Percentiles rank a stretch among this genome's conserved stretches.
phyloP scores from a whole-genome alignment of 306 rosid species.

The Vicia faba region DNA sequence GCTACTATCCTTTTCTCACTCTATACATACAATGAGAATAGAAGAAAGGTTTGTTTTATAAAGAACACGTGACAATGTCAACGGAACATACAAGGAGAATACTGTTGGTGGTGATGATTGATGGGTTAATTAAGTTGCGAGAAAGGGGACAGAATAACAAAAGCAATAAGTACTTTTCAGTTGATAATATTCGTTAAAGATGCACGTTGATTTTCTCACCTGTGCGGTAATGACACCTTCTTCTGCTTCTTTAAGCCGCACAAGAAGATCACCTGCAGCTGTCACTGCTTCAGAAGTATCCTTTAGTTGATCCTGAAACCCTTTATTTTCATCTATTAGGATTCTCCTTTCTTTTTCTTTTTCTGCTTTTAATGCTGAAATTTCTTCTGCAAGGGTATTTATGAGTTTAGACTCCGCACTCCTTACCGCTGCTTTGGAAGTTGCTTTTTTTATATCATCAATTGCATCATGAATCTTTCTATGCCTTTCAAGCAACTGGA shows the following conservation, averaged over 20 bases:
- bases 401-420: slow-evolving; percentile 82
- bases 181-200: slow-evolving; percentile 20
- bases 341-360: slow-evolving; percentile 69
- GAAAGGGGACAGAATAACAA: too few species aligned
- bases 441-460: slow-evolving; percentile 75
- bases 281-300: slow-evolving; percentile 91
- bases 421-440: slow-evolving; percentile 74
- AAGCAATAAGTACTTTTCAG: not conserved
- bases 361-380: slow-evolving; percentile 73
- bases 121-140: not conserved
- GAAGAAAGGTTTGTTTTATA: slow-evolving; percentile 1
- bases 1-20: not conserved
- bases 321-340: slow-evolving; percentile 72
- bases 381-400: slow-evolving; percentile 80
- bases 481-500: slow-evolving; percentile 78
- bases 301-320: slow-evolving; percentile 80
- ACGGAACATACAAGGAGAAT: not conserved
- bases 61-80: not conserved
- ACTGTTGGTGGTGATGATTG: not conserved
- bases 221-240: slow-evolving; percentile 68
- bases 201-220: slow-evolving; percentile 49
- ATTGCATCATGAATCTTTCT: slow-evolving; percentile 77
- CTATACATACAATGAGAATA: not conserved
- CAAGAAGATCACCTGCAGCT: slow-evolving; percentile 88
- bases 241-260: slow-evolving; percentile 83